These are phyloP conservation scores for Vigna hirtella DNA, from an alignment of 306 rosid genomes.

Conservation along the genomic window DNA sequence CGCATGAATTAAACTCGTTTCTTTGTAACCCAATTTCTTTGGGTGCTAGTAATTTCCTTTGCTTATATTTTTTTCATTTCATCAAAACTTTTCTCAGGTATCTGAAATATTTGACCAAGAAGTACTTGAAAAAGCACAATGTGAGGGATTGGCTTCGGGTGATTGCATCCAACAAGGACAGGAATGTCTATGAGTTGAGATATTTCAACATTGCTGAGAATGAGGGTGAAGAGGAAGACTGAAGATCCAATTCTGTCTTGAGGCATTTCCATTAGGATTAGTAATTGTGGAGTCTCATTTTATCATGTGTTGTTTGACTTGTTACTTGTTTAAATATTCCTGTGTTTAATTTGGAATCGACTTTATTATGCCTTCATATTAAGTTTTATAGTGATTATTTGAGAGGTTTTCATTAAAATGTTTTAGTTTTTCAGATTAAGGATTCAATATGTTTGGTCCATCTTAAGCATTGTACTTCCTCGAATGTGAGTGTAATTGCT, in stretches of 20 bases:
- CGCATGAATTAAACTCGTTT: background rate
- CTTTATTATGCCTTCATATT: conserved; percentile 4
- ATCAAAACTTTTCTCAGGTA: conserved; percentile 53
- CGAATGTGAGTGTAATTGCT: no score
- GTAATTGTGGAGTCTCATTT: conserved; percentile 31
- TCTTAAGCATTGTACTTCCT: no score
- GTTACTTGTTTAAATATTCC: conserved; percentile 40
- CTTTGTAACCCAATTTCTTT: background rate
- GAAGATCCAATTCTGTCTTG: conserved; percentile 34
- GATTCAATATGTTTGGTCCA: no score
- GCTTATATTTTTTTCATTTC: background rate
- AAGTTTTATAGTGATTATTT: conserved; percentile 40
- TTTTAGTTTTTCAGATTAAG: background rate
- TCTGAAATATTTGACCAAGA: conserved; percentile 85
- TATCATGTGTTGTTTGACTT: conserved; percentile 32
- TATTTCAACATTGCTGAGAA: conserved; percentile 96
- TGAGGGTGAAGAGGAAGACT: conserved; percentile 94
- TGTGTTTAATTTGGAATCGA: conserved; percentile 32
- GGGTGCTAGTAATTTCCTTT: background rate
- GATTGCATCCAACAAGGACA: conserved; percentile 89
- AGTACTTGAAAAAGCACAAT: conserved; percentile 94
- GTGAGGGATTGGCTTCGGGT: conserved; percentile 98
- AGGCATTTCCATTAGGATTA: conserved; percentile 40
- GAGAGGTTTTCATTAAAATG: conserved; percentile 3
- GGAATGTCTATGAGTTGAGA: conserved; percentile 84